These are phyloP conservation scores for Phytophthora melonis DNA, from an alignment of 352 stramenopile species.

Conservation along the genomic window DNA sequence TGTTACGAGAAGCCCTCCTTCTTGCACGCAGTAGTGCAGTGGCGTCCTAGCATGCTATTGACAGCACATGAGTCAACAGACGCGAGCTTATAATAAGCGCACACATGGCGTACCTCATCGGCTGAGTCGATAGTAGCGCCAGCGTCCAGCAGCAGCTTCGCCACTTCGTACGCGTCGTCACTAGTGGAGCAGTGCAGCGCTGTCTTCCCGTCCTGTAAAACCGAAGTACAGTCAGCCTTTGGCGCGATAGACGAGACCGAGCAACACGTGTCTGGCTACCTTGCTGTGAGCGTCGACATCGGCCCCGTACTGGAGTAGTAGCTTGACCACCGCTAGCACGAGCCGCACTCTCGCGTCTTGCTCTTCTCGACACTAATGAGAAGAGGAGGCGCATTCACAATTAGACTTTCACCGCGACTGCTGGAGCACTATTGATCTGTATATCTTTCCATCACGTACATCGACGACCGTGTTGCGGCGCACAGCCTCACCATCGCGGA, in stretches of 20 bases:
- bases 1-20: conserved; percentile 25
- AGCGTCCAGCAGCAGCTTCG: conserved; percentile 29
- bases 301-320: conserved; percentile 19
- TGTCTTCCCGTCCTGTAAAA: conserved; percentile 33
- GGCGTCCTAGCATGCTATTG: conserved; percentile 26
- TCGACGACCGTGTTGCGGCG: conserved; percentile 35
- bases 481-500: conserved; percentile 24
- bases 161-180: conserved; percentile 36
- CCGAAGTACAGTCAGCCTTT: neutral
- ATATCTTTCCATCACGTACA: conserved; percentile 13
- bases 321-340: conserved; percentile 15
- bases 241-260: neutral
- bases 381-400: no score
- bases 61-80: neutral
- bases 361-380: conserved; percentile 32
- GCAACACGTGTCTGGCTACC: conserved; percentile 1
- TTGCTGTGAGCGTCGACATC: conserved; percentile 22
- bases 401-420: neutral
- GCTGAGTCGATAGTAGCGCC: conserved; percentile 10
- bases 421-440: neutral
- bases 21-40: conserved; percentile 33
- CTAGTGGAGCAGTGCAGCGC: conserved; percentile 30
- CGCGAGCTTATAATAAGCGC: neutral
- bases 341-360: conserved; percentile 6
- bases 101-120: conserved; percentile 24